Base-by-base conservation (phyloP, 2,329 filamentous ascomycete genomes). In the Epichloe aotearoae region DNA sequence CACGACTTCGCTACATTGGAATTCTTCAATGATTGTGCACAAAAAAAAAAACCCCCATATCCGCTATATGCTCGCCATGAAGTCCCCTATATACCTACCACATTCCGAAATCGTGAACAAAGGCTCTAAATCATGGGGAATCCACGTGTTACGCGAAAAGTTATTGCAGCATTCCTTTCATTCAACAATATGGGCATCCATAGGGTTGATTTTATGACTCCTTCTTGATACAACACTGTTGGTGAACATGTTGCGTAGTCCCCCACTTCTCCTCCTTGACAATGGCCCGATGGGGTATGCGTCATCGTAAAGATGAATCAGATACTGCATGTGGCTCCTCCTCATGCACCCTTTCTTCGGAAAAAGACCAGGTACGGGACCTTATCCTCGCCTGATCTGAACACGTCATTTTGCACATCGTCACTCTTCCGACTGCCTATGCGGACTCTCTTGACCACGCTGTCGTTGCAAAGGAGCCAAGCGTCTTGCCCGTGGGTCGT, bases 381-480 rank as follows among this genome's bases (percentile, higher is more conserved):
- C n/a, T 63, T 57, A 17, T 66, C 63, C 20, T 59, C 54, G 8
- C 62, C 63, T 11, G 61, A 60, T 55, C 68, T 64, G 54, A 73
- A 72, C 11, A 74, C 64, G 3, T 64, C 58, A 39, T 67, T 61
- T 44, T 66, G 64, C 15, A 64, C 51, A 50, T 72, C 69, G 30
- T 63, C 58, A 4, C 55, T 56, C 23, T 59, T 61, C 4, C 62
- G 62, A 15, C 63, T 63, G 17, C 68, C 70, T 46, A 74, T 69
- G 47, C 67, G 67, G n/a, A 73, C 65, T 48, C 64, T 64, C 11
- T 59, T 65, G 5, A 75, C 67, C 1, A 53, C 52, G 15, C 59
- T 58, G 55, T 81, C 77, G 53, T 78, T 72, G 58, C 72, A 76
- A 53, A 65, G 59, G 53, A 70, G 68, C 77, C 77, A 80, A 20